Base-by-base conservation (phyloP, 441 rosid species). In the Capsella rubella region DNA sequence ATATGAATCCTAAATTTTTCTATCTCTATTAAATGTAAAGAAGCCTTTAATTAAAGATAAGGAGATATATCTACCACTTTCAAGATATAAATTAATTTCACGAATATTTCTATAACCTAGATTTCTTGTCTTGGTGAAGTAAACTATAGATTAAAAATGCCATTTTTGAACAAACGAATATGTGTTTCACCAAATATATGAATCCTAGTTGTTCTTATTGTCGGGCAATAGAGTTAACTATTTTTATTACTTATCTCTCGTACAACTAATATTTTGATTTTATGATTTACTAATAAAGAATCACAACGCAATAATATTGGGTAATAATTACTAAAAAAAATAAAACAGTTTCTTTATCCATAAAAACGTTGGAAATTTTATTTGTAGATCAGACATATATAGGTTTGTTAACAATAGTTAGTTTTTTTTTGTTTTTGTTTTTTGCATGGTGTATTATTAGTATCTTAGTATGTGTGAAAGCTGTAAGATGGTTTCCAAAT, bases 321-420 rank as follows among this genome's bases (percentile, higher is more conserved):
- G 47, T 59, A 37, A 12, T 12, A 60, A 4, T 12, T 16, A 58
- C n/a, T 13, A 25, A 12, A 29, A 42, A 25, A 15, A 62, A 62
- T 46, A 11, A 55, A 12, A 21, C 32, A 7, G 18, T 14, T 42
- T 52, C 6, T 55, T n/a, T n/a, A 15, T 27, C 25, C 18, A 28
- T 14, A 28, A 10, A 52, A 67, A 4, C 40, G 43, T 29, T 67
- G 42, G 32, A 7, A 11, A 3, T 10, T 1, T 3, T 37, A 39
- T 53, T 56, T 18, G 12, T 31, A 54, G 71, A 8, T 67, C 18
- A 29, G 2, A 21, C 25, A 21, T 55, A 15, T 42, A 45, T 57
- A 49, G 66, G 27, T 70, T 18, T 47, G 67, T 11, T 59, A 49
- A 58, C 61, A 67, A 29, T 67, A 31, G 56, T 27, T 54, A 35